Base-by-base conservation (phyloP, 2,329 filamentous ascomycete genomes). In the Talaromyces sp. region DNA sequence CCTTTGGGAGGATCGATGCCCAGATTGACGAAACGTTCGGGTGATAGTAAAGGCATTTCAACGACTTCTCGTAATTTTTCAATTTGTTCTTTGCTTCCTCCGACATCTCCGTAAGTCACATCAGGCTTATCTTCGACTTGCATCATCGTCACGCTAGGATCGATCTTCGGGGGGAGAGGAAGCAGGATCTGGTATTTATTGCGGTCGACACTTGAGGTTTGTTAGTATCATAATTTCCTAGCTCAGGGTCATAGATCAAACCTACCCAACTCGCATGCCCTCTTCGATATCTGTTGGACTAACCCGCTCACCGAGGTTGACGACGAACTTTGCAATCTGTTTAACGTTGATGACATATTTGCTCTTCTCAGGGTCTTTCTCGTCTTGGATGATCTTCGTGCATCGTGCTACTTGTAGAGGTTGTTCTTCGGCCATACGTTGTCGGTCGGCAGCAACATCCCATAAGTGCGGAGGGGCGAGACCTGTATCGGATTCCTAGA, bases 271-370 rank as follows among this genome's bases (percentile, higher is more conserved):
- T 71, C 95, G 89, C 95, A 99, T 99, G 69, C 95, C 95, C 80
- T 99, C 95, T 77, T 99, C 95, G 74, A 99, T 99, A 87, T 99
- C 95, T 71, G 95, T 98, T 59, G 95, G 95, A 75, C 91, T 96
- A 72, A 99, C 95, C 69, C 95, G 90, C 77, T 99, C 95, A 72
- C 95, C 95, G 61, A 99, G 87, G 80, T 97, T 95, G 70, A 99
- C 95, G 60, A 99, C 95, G 74, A 99, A 99, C 82, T 99, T 99
- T 75, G 95, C 95, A 74, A 99, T 99, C 81, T 99, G 95, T 85
- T 99, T 99, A 72, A 99, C 94, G 81, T 99, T 99, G 86, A 99
- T 99, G 74, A 99, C 93, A 83, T 99, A 99, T 88, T 98, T 99
- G 87, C 91, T 96, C 87, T 99, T 99, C 69, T 96, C 91, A 67